Percentiles rank a stretch among this genome's conserved stretches.
Conservation (phyloP, 768 basidiomycete species). For the Artomyces pyxidatus region DNA sequence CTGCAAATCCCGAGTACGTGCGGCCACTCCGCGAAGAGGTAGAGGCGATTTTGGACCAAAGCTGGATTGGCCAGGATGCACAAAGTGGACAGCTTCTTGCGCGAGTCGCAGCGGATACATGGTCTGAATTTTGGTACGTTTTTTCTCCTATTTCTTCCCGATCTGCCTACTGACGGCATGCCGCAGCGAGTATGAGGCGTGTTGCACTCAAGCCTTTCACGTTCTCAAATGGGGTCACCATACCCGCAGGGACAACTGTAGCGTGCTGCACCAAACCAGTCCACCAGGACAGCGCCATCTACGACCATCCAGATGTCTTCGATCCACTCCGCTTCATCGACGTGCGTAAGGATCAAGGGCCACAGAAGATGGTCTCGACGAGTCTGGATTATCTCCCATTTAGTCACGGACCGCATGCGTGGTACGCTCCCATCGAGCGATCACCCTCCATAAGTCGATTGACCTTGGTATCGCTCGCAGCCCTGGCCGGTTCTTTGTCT, state of each 20-base stretch:
- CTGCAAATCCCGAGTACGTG: conserved; percentile 21
- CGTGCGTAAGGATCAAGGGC: conserved; percentile 25
- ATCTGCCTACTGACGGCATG: not conserved
- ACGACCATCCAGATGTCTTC: conserved; percentile 22
- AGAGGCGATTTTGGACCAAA: conserved; percentile 23
- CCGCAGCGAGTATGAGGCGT: conserved; percentile 20
- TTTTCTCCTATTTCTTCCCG: not conserved
- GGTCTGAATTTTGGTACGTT: conserved; percentile 19
- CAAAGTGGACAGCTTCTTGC: conserved; percentile 29
- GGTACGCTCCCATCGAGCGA: conserved; percentile 13
- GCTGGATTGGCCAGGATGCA: conserved; percentile 22
- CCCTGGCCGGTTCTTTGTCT: conserved; percentile 22
- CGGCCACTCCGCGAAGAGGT: conserved; percentile 25
- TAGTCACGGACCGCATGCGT: conserved; percentile 23
- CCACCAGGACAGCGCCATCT: conserved; percentile 20
- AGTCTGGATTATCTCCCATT: conserved; percentile 20
- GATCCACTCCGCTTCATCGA: conserved; percentile 43
- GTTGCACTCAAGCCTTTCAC: conserved; percentile 24
- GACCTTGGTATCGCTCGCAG: conserved; percentile 1
- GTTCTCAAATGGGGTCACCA: conserved; percentile 26
- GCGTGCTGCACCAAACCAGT: conserved; percentile 9
- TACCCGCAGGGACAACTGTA: conserved; percentile 21
- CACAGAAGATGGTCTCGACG: conserved; percentile 30
- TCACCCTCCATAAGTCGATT: not conserved
- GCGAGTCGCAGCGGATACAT: conserved; percentile 22